phyloP scores from a whole-genome alignment of 192 early-diverging fungal species.

The Chytriomyces sp. region DNA sequence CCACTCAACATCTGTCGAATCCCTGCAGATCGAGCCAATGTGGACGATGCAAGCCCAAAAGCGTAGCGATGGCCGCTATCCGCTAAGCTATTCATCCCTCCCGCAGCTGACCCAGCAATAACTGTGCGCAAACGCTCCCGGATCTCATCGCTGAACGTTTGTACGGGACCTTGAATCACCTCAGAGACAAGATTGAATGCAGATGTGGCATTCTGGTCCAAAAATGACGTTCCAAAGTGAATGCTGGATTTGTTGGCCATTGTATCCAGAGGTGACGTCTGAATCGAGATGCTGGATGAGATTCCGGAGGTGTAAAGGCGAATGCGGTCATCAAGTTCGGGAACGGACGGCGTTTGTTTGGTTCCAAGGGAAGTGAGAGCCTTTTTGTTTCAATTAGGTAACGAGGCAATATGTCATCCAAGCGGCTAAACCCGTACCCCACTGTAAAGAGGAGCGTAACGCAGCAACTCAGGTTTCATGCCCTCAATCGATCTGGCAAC shows the following conservation, averaged over 20 bases:
- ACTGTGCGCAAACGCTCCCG: conserved; percentile 75
- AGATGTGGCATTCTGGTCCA: conserved; percentile 62
- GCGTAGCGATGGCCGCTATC: conserved; percentile 84
- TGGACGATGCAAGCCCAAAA: conserved; percentile 44
- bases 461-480: conserved; percentile 68
- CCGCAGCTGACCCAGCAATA: conserved; percentile 70
- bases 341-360: conserved; percentile 55
- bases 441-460: conserved; percentile 80
- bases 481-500: conserved; percentile 68
- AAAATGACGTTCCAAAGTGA: conserved; percentile 46
- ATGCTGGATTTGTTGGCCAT: neutral
- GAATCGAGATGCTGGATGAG: conserved; percentile 64
- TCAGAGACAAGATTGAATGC: conserved; percentile 80
- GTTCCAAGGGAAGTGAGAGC: conserved; percentile 54
- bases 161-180: conserved; percentile 53
- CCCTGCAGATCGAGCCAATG: conserved; percentile 68
- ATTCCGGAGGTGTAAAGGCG: conserved; percentile 86
- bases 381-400: conserved; percentile 4
- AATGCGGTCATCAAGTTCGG: conserved; percentile 86
- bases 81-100: conserved; percentile 79
- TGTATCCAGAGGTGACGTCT: conserved; percentile 14
- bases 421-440: conserved; percentile 47
- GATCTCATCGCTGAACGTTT: conserved; percentile 64
- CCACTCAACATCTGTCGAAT: conserved; percentile 60
- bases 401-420: neutral